A percentile compares a stretch with the other conserved stretches of the same genome.
These are phyloP conservation scores for Dactylorhiza incarnata DNA, from an alignment of 106 monocot species.

Conservation along the genomic window DNA sequence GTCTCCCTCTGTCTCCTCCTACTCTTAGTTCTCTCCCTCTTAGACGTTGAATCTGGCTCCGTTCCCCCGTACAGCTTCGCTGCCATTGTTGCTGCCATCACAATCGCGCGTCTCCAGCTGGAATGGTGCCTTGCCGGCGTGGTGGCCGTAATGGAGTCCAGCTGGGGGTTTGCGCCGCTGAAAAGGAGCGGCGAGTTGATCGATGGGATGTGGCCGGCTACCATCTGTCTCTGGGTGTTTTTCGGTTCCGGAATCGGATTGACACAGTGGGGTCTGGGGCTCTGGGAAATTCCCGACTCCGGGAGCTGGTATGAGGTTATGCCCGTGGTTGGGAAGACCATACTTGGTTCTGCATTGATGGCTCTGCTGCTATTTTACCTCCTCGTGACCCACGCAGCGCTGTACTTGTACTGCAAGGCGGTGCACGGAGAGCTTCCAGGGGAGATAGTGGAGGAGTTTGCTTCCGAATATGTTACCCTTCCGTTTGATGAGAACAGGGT, in stretches of 20 bases:
- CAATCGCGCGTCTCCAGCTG: neutral
- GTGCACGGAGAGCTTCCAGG: constrained; percentile 56
- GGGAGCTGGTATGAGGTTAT: constrained; percentile 8
- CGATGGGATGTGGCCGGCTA: constrained; percentile 28
- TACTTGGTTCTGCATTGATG: constrained; percentile 18
- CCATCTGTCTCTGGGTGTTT: constrained; percentile 26
- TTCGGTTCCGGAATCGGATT: constrained; percentile 24
- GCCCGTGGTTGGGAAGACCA: constrained; percentile 31
- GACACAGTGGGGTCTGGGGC: constrained; percentile 25
- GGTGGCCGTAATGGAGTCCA: constrained; percentile 30
- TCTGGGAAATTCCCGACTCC: neutral
- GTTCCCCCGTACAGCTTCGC: constrained; percentile 8
- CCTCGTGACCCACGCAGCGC: constrained; percentile 27
- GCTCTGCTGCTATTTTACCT: constrained; percentile 35
- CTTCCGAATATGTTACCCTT: constrained; percentile 40
- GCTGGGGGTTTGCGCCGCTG: constrained; percentile 31
- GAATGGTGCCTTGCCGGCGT: constrained; percentile 12
- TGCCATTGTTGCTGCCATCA: neutral
- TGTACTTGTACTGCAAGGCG: constrained; percentile 61
- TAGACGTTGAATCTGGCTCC: constrained; percentile 2
- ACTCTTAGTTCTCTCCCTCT: constrained; percentile 8
- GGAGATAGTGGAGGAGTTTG: constrained; percentile 57
- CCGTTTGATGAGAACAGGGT: constrained; percentile 46
- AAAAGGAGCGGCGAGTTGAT: constrained; percentile 27
- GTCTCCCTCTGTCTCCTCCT: constrained; percentile 9